Conservation (phyloP, 2,329 filamentous ascomycete species). For the Ophiocordyceps camponoti-rufipedis region DNA sequence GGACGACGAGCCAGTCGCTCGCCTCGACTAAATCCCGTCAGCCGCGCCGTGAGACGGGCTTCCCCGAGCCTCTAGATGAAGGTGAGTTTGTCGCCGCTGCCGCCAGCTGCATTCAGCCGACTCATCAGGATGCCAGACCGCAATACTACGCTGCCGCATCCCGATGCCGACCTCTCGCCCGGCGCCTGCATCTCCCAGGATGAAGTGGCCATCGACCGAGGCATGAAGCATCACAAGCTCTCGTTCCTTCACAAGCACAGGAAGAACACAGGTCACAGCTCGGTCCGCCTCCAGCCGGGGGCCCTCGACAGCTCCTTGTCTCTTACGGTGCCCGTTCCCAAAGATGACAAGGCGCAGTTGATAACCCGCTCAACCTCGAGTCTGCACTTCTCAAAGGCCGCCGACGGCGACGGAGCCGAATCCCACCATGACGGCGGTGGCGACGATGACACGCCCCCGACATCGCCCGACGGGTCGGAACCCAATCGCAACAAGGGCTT, state of each 20-base stretch:
- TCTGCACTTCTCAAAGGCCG: slow-evolving; percentile 14
- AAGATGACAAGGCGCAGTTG: slow-evolving; percentile 8
- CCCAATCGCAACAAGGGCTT: slow-evolving; percentile 10
- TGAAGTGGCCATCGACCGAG: slow-evolving; percentile 26
- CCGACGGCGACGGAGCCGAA: slow-evolving; percentile 19
- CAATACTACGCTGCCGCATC: slow-evolving; percentile 44
- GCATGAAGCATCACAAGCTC: slow-evolving; percentile 23
- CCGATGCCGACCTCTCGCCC: slow-evolving; percentile 38
- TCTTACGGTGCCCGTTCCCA: slow-evolving; percentile 7
- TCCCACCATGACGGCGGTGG: slow-evolving; percentile 4
- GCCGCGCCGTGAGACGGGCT: slow-evolving; percentile 25
- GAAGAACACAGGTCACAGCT: slow-evolving; percentile 27
- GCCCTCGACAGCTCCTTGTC: slow-evolving; percentile 15
- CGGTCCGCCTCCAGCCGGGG: slow-evolving; percentile 18
- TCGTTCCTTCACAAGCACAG: slow-evolving; percentile 29
- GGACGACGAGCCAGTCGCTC: slow-evolving; percentile 1
- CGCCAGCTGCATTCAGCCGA: background rate
- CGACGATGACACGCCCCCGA: slow-evolving; percentile 17
- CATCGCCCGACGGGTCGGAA: slow-evolving; percentile 14
- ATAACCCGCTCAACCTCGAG: slow-evolving; percentile 11
- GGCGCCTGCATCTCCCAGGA: slow-evolving; percentile 37
- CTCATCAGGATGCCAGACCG: slow-evolving; percentile 16
- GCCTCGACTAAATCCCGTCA: slow-evolving; percentile 3
- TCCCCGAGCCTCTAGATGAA: slow-evolving; percentile 30
- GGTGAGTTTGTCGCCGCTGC: slow-evolving; percentile 15